Evolutionary conservation across 1,284 basidiomycete genomes (phyloP).

Genomic region (Xerocomus minutiporus): DNA sequence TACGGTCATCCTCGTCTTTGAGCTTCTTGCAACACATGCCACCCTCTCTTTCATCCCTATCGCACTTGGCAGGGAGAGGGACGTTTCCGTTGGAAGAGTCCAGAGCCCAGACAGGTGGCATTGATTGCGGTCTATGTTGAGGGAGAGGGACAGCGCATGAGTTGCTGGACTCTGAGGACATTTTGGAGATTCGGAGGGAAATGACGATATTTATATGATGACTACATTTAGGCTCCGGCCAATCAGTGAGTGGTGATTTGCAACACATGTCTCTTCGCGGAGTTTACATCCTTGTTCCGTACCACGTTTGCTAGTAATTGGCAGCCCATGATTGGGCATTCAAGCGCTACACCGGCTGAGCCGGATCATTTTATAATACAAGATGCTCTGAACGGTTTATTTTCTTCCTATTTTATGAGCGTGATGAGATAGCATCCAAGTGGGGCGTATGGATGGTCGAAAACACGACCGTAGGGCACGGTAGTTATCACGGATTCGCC

Average conservation of each 20-base stretch:
- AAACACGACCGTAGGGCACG: not conserved
- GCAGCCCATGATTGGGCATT: not conserved
- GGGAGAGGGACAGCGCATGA: constrained; percentile 19
- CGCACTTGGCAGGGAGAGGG: constrained; percentile 57
- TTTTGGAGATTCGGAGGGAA: constrained; percentile 3
- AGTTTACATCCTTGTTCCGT: not conserved
- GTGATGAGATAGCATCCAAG: not conserved
- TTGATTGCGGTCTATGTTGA: constrained; percentile 14
- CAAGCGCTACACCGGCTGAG: not conserved
- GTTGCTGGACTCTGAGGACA: constrained; percentile 17
- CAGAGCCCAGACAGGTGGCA: constrained; percentile 63
- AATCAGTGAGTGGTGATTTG: not conserved
- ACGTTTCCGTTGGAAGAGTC: constrained; percentile 38
- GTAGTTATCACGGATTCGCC: not conserved
- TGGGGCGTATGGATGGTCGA: not conserved
- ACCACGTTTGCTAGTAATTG: not conserved
- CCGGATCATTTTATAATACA: not conserved
- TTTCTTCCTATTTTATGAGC: not conserved
- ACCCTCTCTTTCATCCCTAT: constrained; percentile 47
- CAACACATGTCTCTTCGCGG: not conserved
- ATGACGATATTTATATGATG: constrained; percentile 17
- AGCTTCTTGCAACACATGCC: constrained; percentile 83
- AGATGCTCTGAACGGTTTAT: too few species aligned
- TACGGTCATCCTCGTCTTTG: constrained; percentile 71
- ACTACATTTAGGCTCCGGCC: not conserved